Conservation (phyloP, 768 basidiomycete genomes). For the Kwoniella dejecticola region DNA sequence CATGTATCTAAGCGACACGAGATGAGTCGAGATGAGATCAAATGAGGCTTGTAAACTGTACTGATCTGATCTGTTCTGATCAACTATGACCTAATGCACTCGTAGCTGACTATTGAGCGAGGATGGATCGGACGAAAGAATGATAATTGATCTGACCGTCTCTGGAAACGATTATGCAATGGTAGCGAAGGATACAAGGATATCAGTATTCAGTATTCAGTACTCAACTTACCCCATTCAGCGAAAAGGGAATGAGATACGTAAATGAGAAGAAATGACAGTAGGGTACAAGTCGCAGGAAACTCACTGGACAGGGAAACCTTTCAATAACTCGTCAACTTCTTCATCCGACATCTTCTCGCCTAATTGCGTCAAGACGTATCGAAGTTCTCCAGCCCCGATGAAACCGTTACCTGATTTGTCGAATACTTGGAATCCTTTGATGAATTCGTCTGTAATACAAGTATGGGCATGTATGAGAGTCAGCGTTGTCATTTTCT, state of each 20-base stretch:
- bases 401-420: conserved; percentile 91
- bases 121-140: conserved; percentile 90
- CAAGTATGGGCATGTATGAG: too few species aligned
- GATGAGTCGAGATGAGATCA: too few species aligned
- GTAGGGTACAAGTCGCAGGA: background rate
- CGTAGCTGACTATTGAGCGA: conserved; percentile 69
- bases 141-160: conserved; percentile 98
- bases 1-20: too few species aligned
- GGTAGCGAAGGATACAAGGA: background rate
- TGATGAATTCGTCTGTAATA: conserved; percentile 90
- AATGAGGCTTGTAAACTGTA: too few species aligned
- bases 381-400: conserved; percentile 86
- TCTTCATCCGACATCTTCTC: conserved; percentile 99
- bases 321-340: conserved; percentile 96
- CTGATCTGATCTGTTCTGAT: too few species aligned
- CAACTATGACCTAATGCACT: background rate
- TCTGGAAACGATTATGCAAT: conserved; percentile 58
- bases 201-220: too few species aligned
- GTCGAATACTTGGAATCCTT: conserved; percentile 98
- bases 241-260: too few species aligned
- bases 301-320: conserved; percentile 85
- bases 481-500: too few species aligned
- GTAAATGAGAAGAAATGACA: too few species aligned
- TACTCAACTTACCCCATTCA: too few species aligned
- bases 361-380: conserved; percentile 91